Percentiles rank a stretch among this genome's conserved stretches.
Conservation (phyloP, 2,329 filamentous ascomycete species). For the Trichoderma koningiopsis region DNA sequence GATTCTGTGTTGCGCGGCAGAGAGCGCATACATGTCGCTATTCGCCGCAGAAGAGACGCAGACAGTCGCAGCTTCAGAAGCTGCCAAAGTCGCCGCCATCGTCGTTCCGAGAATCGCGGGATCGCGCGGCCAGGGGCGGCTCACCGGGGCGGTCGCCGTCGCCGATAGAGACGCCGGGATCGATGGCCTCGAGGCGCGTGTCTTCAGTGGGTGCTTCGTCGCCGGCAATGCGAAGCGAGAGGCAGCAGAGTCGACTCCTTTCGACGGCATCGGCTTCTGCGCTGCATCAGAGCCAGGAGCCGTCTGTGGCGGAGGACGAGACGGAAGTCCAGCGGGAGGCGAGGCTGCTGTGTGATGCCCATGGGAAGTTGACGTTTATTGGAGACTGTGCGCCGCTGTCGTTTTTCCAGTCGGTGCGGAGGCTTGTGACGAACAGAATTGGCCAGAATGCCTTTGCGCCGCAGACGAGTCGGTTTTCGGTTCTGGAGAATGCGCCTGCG, state of each 20-base stretch:
- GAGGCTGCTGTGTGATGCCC: constrained; percentile 52
- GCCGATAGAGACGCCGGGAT: constrained; percentile 29
- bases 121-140: neutral
- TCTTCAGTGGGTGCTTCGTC: constrained; percentile 21
- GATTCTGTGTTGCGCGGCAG: constrained; percentile 50
- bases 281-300: constrained; percentile 15
- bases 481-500: constrained; percentile 49
- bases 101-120: constrained; percentile 17
- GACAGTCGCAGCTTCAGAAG: constrained; percentile 29
- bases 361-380: constrained; percentile 58
- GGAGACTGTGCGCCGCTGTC: constrained; percentile 59
- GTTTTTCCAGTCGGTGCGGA: constrained; percentile 57
- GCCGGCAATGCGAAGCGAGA: neutral
- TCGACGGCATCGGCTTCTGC: neutral
- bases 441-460: constrained; percentile 55
- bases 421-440: constrained; percentile 53
- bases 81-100: constrained; percentile 22
- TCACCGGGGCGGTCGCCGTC: constrained; percentile 17
- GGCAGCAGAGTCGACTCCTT: neutral
- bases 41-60: constrained; percentile 47
- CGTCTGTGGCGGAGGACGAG: constrained; percentile 48
- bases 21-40: constrained; percentile 51
- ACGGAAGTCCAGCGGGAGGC: constrained; percentile 58
- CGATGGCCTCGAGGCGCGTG: constrained; percentile 24
- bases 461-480: constrained; percentile 52